Percentiles rank a stretch among this genome's conserved stretches.
Evolutionary conservation across 495 filamentous ascomycete genomes (phyloP).

Genomic region (Lentithecium fluviatile): DNA sequence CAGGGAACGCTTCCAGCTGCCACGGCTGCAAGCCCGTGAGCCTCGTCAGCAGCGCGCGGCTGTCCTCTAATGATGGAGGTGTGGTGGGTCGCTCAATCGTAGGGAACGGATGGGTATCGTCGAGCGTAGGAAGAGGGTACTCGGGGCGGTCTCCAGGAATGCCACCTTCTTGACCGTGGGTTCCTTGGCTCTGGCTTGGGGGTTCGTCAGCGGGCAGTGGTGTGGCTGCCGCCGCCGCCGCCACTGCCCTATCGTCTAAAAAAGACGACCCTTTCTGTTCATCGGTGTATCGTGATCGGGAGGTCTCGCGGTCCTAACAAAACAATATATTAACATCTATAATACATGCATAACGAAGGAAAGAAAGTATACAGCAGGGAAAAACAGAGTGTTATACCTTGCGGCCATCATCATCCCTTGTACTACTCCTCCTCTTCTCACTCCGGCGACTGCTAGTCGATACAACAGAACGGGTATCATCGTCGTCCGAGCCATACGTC

Average conservation of each 20-base stretch:
- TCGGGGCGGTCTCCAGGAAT: constrained; percentile 33
- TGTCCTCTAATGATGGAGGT: constrained; percentile 28
- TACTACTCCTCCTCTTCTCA: constrained; percentile 31
- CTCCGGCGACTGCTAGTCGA: constrained; percentile 20
- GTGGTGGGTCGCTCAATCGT: constrained; percentile 19
- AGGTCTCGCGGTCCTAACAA: constrained; percentile 14
- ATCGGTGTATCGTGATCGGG: constrained; percentile 20
- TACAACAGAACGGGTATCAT: constrained; percentile 28
- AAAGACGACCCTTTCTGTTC: constrained; percentile 42
- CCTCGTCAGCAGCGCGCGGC: constrained; percentile 20
- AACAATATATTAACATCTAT: background rate
- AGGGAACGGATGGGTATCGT: constrained; percentile 25
- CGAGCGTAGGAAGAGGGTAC: constrained; percentile 30
- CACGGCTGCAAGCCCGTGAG: constrained; percentile 25
- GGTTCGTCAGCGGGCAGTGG: constrained; percentile 38
- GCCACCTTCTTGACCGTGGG: constrained; percentile 8
- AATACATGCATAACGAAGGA: background rate
- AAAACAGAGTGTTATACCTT: constrained; percentile 24
- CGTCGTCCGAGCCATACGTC: constrained; percentile 37
- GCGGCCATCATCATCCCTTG: constrained; percentile 23
- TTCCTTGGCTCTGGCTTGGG: constrained; percentile 13
- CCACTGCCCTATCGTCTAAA: constrained; percentile 49
- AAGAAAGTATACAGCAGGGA: background rate
- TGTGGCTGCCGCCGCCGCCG: constrained; percentile 45
- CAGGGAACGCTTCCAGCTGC: constrained; percentile 26